Evolutionary conservation across 257 asterid species (phyloP), one percentile per base, ranked within the genome.

Genomic region (Solanum dulcamara): DNA sequence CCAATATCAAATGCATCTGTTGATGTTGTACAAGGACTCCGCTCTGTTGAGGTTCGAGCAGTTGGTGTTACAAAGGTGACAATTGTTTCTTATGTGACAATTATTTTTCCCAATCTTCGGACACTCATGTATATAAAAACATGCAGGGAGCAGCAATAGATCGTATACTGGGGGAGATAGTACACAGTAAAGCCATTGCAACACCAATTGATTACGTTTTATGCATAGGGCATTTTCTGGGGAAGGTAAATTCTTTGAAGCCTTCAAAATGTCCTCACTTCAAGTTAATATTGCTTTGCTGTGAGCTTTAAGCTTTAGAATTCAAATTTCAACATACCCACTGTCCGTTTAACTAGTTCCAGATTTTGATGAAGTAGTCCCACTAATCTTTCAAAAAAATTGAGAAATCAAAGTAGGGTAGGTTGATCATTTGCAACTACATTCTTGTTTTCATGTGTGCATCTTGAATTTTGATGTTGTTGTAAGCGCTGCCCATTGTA

Each of bases 51-150:
- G 91, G 98, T 95, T 68, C 96, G 98, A 88, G 95, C 98, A 24
- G 97, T 95, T 77, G 99, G 99, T 38, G 98, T 96, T 85, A 95
- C 98, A 51, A 96, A 96, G 98, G 99, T 94, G 88, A 80, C 80
- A 60, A 81, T 77, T 53, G 64, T 42, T 86, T 79, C 46, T 10
- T 67, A 11, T 50, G 3, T 46, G 38, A 48, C 28, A 30, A 48
- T 28, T 30, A 6, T 10, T 30, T 48, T 77, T 46, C 42, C 83
- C 83, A 46, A 77, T 77, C 59, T 6, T 53, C 28, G 33, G 26
- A 30, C 46, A 70, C 75, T 44, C 57, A 42, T 30, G 22, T 18
- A 12, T 68, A 20, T 18, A 64, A 17, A 38, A 75, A 40, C 75
- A 57, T 87, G 83, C 89, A 95, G 98, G 99, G 99, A 89, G 98